Base-by-base conservation (phyloP, 805 yeast species). In the Pichia insulana region DNA sequence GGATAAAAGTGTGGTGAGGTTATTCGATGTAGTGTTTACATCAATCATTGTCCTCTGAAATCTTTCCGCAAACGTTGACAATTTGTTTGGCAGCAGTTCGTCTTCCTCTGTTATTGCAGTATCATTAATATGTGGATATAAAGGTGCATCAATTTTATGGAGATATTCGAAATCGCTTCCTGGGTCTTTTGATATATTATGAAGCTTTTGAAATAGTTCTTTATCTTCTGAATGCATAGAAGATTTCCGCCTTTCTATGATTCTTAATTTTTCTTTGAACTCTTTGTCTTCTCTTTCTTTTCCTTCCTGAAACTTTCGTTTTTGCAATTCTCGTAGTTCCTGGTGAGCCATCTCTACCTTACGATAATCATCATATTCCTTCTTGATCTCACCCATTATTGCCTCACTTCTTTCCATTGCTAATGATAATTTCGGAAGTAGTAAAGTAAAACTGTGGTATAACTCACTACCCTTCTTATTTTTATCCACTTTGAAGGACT, bases 401-500 rank as follows among this genome's bases (percentile, higher is more conserved):
- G 47, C 40, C 19, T 61, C 64, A n/a, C 58, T 52, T 30, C 63
- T 61, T 12, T 50, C 53, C 55, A 62, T 56, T 2, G 68, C 48
- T 2, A 50, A 49, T 1, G 53, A 51, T 22, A 62, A 39, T 25
- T 42, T 42, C 4, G 46, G 40, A 30, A 53, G 49, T 25, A 63
- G 36, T 4, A 47, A 30, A 15, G 48, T 32, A 41, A 61, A 64
- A 22, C 51, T 54, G 42, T 52, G 19, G 51, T 60, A 52, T 26
- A 53, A 35, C 40, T 54, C 27, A 48, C 61, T 51, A 37, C 54
- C 47, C 36, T 49, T 50, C 4, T 58, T 53, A 12, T 39, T 40
- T n/a, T 39, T 39, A 36, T 50, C 44, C 15, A 32, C 43, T 37
- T 55, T 54, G 46, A 52, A 39, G 31, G 45, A 50, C 1, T 27